A percentile compares a stretch with the other conserved stretches of the same genome.
phyloP scores from a whole-genome alignment of 2,329 filamentous ascomycete genomes.

The Fusarium albosuccineum region DNA sequence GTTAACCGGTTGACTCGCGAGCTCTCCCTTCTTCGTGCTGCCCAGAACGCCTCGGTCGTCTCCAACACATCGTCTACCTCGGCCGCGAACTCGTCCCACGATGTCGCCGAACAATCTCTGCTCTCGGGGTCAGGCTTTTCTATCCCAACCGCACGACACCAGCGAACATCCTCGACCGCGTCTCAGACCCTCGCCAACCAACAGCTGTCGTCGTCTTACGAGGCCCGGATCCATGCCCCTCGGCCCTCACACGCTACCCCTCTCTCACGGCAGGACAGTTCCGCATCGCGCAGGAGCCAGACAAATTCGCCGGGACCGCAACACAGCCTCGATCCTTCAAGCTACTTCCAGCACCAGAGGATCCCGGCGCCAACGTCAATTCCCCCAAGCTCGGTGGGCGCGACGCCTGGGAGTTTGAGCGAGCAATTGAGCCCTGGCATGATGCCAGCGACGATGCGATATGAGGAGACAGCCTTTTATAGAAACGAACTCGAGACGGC shows the following conservation, averaged over 20 bases:
- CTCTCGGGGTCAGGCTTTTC: slow-evolving; percentile 70
- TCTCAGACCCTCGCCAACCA: slow-evolving; percentile 63
- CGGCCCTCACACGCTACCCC: slow-evolving; percentile 60
- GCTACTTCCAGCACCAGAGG: slow-evolving; percentile 64
- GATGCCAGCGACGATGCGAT: slow-evolving; percentile 69
- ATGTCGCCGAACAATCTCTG: slow-evolving; percentile 64
- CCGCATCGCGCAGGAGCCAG: slow-evolving; percentile 65
- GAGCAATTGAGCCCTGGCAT: slow-evolving; percentile 66
- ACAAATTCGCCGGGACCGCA: slow-evolving; percentile 62
- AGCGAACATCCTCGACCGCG: slow-evolving; percentile 70
- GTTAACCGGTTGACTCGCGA: slow-evolving; percentile 95
- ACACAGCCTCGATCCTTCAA: slow-evolving; percentile 59
- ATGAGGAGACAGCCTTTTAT: slow-evolving; percentile 73
- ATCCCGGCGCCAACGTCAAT: slow-evolving; percentile 53
- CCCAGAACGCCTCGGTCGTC: slow-evolving; percentile 74
- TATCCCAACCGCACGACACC: slow-evolving; percentile 67
- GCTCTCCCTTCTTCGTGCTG: slow-evolving; percentile 82
- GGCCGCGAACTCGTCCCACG: slow-evolving; percentile 64
- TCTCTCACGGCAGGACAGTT: slow-evolving; percentile 68
- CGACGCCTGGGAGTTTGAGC: slow-evolving; percentile 55
- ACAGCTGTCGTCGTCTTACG: slow-evolving; percentile 53
- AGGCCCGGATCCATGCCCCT: slow-evolving; percentile 58
- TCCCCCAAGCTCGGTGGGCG: slow-evolving; percentile 54
- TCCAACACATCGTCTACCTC: slow-evolving; percentile 75
- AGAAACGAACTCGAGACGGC: slow-evolving; percentile 71